Evolutionary conservation across 1,139 yeast genomes (phyloP), one percentile per base, ranked within the genome.

Genomic region (Geotrichum aggregatum): DNA sequence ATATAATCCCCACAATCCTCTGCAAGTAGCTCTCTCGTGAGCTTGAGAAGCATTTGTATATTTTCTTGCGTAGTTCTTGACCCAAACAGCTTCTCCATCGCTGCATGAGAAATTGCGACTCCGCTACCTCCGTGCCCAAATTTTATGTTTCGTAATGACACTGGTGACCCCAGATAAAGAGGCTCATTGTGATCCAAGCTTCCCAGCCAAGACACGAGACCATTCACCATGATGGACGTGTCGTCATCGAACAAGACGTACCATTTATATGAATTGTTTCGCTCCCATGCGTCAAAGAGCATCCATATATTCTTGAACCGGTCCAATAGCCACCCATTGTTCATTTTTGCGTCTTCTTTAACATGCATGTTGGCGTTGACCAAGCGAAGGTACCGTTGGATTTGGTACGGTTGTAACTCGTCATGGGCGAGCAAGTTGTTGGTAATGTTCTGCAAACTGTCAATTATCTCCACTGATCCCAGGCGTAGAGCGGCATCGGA

Each of bases 41-140:
- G 34, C 6, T 28, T 67, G 63, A 40, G 59, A 61, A 22, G 55
- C 47, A 39, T 59, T 55, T 2, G 67, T 60, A 21, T 54, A 14
- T 59, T 56, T 35, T 63, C 58, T 31, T 66, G 63, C 3, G 35
- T 34, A 6, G 64, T 59, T 18, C 59, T 58, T 13, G 44, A 49
- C 26, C 59, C 62, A 47, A 64, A 63, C 11, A 63, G 63, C 39
- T 55, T 56, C 34, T 60, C 54, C 67, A 70, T 61, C 3, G 69
- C 65, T 2, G 60, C 69, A 0, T 60, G 59, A 3, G 73, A 69
- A 8, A 70, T 53, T 3, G 70, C 67, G 1, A 69, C 69, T 1
- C 70, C 73, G 5, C 70, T 62, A 6, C 74, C 74, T 3, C 74
- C 74, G 50, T 70, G 71, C 2, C 72, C 74, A 58, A 70, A 71